Conservation (phyloP, 2,329 filamentous ascomycete genomes). For the Phialocephala subalpina region DNA sequence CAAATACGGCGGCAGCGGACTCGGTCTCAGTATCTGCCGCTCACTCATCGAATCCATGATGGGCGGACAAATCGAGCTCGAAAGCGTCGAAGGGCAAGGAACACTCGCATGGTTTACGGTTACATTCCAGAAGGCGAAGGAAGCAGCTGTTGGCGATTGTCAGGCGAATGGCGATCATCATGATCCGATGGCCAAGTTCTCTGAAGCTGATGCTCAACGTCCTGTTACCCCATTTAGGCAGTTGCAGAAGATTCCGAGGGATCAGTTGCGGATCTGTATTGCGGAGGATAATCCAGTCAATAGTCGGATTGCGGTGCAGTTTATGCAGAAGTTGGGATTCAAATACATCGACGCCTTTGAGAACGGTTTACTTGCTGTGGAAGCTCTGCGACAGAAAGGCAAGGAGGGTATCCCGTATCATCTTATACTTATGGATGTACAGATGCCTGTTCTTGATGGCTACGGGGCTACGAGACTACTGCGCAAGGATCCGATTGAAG, state of each 20-base stretch:
- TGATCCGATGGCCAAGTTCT: constrained; percentile 49
- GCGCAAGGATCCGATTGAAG: constrained; percentile 77
- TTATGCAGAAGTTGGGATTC: constrained; percentile 86
- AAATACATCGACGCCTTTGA: constrained; percentile 84
- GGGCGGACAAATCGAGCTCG: constrained; percentile 83
- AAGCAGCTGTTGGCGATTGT: constrained; percentile 64
- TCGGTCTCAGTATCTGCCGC: constrained; percentile 94
- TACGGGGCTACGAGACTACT: constrained; percentile 90
- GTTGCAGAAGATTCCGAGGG: constrained; percentile 76
- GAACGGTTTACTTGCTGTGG: constrained; percentile 87
- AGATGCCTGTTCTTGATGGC: constrained; percentile 93
- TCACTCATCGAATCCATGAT: constrained; percentile 93
- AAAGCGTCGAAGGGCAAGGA: constrained; percentile 76
- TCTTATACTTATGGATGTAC: constrained; percentile 92
- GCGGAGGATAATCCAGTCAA: constrained; percentile 97
- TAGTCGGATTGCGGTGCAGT: constrained; percentile 91
- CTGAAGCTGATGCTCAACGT: constrained; percentile 51
- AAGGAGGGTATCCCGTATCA: constrained; percentile 82
- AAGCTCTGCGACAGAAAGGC: constrained; percentile 81
- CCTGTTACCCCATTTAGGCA: constrained; percentile 62
- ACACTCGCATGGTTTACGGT: constrained; percentile 82
- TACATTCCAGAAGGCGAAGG: constrained; percentile 82
- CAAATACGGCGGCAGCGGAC: constrained; percentile 90
- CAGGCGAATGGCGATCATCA: constrained; percentile 46
- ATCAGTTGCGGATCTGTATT: constrained; percentile 87